Evolutionary conservation across 2,329 filamentous ascomycete species (phyloP).

Genomic region (Phyllosticta paracitricarpa): DNA sequence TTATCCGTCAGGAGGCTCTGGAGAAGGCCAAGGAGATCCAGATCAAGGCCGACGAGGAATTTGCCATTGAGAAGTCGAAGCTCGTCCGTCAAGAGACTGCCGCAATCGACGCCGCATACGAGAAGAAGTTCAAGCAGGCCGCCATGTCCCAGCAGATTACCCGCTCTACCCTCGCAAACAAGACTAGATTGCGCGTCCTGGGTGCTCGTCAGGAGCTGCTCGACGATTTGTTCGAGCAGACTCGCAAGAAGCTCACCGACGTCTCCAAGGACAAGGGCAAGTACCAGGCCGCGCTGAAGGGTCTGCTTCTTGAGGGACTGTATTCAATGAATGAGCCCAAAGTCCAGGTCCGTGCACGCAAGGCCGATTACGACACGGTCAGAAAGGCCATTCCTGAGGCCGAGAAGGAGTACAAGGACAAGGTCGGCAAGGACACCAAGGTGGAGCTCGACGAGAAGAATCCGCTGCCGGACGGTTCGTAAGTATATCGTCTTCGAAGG

Average conservation of each 20-base stretch:
- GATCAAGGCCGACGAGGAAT: constrained; percentile 98
- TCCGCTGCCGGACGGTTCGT: constrained; percentile 73
- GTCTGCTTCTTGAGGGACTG: constrained; percentile 77
- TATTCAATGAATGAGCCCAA: constrained; percentile 79
- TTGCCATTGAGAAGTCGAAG: constrained; percentile 98
- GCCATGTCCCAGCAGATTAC: constrained; percentile 99
- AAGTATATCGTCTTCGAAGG: constrained; percentile 31
- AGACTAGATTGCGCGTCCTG: constrained; percentile 83
- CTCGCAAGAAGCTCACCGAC: constrained; percentile 59
- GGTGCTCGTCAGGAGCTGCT: constrained; percentile 81
- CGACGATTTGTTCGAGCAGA: constrained; percentile 77
- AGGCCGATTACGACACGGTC: constrained; percentile 66
- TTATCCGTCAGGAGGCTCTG: constrained; percentile 96
- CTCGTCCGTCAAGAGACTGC: constrained; percentile 92
- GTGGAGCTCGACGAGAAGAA: constrained; percentile 70
- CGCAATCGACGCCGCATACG: constrained; percentile 83
- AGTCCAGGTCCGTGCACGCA: constrained; percentile 62
- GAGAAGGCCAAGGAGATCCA: constrained; percentile 97
- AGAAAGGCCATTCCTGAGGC: constrained; percentile 72
- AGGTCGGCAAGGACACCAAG: constrained; percentile 57
- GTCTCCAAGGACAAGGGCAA: constrained; percentile 59
- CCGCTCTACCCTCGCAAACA: constrained; percentile 90
- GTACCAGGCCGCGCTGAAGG: constrained; percentile 69
- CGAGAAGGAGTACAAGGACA: constrained; percentile 73
- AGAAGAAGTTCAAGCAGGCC: constrained; percentile 99